These are phyloP conservation scores for Colletotrichum chrysophilum DNA, from an alignment of 2,329 filamentous ascomycete species.

Conservation along the genomic window DNA sequence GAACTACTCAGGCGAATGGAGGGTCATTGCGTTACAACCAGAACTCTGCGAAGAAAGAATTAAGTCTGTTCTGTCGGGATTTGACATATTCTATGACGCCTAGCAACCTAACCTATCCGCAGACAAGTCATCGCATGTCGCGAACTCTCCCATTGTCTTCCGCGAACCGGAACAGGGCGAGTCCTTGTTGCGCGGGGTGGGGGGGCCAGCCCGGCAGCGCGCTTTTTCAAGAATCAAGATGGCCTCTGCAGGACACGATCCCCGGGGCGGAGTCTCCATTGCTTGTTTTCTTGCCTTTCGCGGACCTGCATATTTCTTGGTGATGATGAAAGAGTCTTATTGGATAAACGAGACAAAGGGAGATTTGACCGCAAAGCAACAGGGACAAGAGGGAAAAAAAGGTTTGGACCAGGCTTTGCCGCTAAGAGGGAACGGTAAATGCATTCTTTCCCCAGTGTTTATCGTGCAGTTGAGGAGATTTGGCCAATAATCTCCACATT, in stretches of 20 bases:
- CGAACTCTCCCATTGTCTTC: slow-evolving; percentile 17
- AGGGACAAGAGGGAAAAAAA: background rate
- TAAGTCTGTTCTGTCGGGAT: background rate
- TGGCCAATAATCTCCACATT: slow-evolving; percentile 19
- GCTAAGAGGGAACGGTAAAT: slow-evolving; percentile 1
- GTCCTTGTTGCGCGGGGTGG: background rate
- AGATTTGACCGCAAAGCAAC: background rate
- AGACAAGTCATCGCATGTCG: slow-evolving; percentile 22
- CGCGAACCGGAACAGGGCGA: slow-evolving; percentile 13
- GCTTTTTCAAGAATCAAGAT: background rate
- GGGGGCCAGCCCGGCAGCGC: background rate
- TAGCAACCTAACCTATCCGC: background rate
- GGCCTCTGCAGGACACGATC: slow-evolving; percentile 2
- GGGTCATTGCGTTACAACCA: background rate
- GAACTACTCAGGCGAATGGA: background rate
- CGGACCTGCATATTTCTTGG: background rate
- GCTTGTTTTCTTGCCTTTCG: background rate
- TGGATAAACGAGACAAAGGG: background rate
- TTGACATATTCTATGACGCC: slow-evolving; percentile 3
- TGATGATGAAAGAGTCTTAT: background rate
- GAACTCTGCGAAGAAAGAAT: background rate
- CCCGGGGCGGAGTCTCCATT: background rate
- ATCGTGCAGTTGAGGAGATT: slow-evolving; percentile 10
- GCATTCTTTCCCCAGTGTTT: background rate
- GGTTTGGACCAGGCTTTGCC: background rate